Evolutionary conservation across 495 filamentous ascomycete genomes (phyloP).

Genomic region (Penicillium bovifimosum): DNA sequence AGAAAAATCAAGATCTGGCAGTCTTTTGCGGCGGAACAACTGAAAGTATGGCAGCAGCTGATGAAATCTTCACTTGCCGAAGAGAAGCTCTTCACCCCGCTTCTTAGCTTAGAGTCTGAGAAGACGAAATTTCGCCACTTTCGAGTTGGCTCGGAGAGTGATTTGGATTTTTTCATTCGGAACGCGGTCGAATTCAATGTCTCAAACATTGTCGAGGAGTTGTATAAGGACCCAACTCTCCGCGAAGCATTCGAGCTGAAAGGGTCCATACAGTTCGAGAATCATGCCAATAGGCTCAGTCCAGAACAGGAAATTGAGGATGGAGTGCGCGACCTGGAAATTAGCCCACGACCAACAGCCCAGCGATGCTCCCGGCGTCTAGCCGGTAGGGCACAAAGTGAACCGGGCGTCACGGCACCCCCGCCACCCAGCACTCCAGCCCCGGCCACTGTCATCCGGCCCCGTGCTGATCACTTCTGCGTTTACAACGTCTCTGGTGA

Average conservation of each 20-base stretch:
- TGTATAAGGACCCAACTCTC: constrained; percentile 1
- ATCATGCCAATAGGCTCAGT: constrained; percentile 11
- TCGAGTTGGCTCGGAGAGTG: constrained; percentile 9
- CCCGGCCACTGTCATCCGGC: too few relatives aligned
- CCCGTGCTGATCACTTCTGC: constrained; percentile 41
- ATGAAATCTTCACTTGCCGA: constrained; percentile 9
- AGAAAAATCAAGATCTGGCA: constrained; percentile 6
- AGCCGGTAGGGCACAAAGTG: too few relatives aligned
- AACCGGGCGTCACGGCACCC: too few relatives aligned
- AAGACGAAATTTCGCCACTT: too few relatives aligned
- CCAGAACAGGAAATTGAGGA: not conserved
- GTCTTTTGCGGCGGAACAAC: constrained; percentile 7
- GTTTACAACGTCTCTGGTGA: constrained; percentile 31
- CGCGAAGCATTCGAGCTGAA: constrained; percentile 3
- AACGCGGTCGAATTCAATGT: constrained; percentile 8
- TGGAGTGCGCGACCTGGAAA: too few relatives aligned
- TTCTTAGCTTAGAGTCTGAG: too few relatives aligned
- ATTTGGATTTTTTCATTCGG: constrained; percentile 5
- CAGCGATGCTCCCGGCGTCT: constrained; percentile 2
- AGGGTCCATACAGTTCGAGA: constrained; percentile 10
- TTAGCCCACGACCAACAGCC: not conserved
- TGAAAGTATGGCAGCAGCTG: constrained; percentile 7
- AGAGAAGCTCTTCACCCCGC: constrained; percentile 5
- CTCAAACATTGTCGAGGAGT: constrained; percentile 5
- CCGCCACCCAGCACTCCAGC: too few relatives aligned